Percentiles rank a stretch among this genome's conserved stretches.
phyloP scores from a whole-genome alignment of 2,329 filamentous ascomycete genomes.

The Lachnellula willkommii region DNA sequence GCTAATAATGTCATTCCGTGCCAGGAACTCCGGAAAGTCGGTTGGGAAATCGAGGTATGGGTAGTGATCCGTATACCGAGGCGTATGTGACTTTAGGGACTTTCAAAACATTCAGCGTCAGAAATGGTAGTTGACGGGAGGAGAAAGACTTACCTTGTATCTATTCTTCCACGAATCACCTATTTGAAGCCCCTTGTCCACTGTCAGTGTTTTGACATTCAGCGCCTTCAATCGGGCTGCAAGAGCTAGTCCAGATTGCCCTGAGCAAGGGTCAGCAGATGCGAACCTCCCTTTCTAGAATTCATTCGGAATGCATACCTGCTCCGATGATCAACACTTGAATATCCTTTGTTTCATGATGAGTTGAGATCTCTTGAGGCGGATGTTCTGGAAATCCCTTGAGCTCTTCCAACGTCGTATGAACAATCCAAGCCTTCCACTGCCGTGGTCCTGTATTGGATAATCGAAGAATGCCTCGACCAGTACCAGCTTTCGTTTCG shows the following conservation, averaged over 20 bases:
- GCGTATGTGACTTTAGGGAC: not conserved
- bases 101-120: not conserved
- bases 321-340: not conserved
- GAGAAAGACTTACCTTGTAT: not conserved
- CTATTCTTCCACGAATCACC: not conserved
- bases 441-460: not conserved
- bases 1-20: conserved; percentile 42
- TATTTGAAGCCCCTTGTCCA: not conserved
- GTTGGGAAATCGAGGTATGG: conserved; percentile 37
- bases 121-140: not conserved
- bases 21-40: conserved; percentile 39
- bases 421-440: not conserved
- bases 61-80: conserved; percentile 18
- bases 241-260: not conserved
- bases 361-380: not conserved
- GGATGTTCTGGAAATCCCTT: not conserved
- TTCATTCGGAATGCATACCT: not conserved
- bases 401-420: not conserved
- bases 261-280: not conserved
- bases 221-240: not conserved
- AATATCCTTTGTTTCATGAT: not conserved
- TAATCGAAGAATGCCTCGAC: not conserved
- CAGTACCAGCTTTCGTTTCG: not conserved
- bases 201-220: not conserved
- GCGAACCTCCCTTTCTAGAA: not conserved